Base-by-base conservation (phyloP, 1,139 yeast genomes). In the Kodamaea anthophila region DNA sequence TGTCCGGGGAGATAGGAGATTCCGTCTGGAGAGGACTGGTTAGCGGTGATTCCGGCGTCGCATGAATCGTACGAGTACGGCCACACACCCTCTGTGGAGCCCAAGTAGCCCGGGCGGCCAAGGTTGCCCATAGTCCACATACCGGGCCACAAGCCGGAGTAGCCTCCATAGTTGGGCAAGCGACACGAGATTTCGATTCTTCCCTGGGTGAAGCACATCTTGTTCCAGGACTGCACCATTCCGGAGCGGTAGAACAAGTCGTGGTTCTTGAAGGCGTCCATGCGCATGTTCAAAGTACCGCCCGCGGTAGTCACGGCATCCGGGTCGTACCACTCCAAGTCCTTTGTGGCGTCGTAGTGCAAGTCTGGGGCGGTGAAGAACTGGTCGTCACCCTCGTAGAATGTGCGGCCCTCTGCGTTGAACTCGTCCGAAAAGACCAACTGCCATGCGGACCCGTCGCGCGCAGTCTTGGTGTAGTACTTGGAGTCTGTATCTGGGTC, bases 31-130 rank as follows among this genome's bases (percentile, higher is more conserved):
- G 55, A 44, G 9, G 54, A 48, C 32, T 54, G 60, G 31, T 54
- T 54, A 3, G 58, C 53, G 3, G 60, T 54, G 31, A 53, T 53
- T 9, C 60, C 60, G 2, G 56, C 53, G 29, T 54, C 60, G 33
- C 60, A 54, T 9, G 47, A 30, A n/a, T 53, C 54, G 35, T 54
- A 54, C 1, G 58, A 44, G 38, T 54, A 54, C 1, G 60, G 60
- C 60, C 60, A 54, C n/a, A 53, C 56, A 18, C 60, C 60, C 10
- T 54, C 58, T 3, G 60, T 52, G 19, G 54, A 44, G 10, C 56
- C 52, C 44, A 51, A 41, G 32, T 51, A 53, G 3, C 60, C 60
- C 3, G 60, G 59, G 15, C 60, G 41, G 3, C 56, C 60, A 31
- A 54, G 40, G 30, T 54, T 54, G 12, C 60, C 60, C 55, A 53